Evolutionary conservation across 2,329 filamentous ascomycete species (phyloP).

Genomic region (Neurospora crassa): DNA sequence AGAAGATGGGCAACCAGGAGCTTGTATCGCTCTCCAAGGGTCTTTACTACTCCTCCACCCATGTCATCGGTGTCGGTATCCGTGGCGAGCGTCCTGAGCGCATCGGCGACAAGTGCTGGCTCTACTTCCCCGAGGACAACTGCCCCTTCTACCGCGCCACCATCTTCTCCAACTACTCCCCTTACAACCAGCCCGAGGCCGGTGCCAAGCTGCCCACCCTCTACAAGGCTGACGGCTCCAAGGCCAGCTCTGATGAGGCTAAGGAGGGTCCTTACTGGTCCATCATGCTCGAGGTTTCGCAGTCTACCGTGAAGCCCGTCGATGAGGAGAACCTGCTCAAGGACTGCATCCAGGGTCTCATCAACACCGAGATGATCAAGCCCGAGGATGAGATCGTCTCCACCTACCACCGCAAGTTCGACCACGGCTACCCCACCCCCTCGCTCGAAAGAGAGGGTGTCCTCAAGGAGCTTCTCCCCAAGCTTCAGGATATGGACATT

Average conservation of each 20-base stretch:
- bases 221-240: slow-evolving; percentile 77
- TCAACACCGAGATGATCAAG: slow-evolving; percentile 97
- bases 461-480: slow-evolving; percentile 84
- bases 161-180: slow-evolving; percentile 99
- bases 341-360: slow-evolving; percentile 89
- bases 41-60: slow-evolving; percentile 93
- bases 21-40: slow-evolving; percentile 76
- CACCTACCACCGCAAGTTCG: slow-evolving; percentile 95
- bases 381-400: slow-evolving; percentile 90
- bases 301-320: slow-evolving; percentile 92
- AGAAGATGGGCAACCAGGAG: slow-evolving; percentile 81
- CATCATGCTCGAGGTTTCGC: slow-evolving; percentile 97
- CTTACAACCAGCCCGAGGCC: slow-evolving; percentile 86
- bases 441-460: slow-evolving; percentile 91
- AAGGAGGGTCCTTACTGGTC: slow-evolving; percentile 97
- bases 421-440: slow-evolving; percentile 96
- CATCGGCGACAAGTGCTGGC: slow-evolving; percentile 99
- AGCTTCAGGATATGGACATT: slow-evolving; percentile 84
- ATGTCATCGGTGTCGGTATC: slow-evolving; percentile 93
- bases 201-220: slow-evolving; percentile 79
- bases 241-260: slow-evolving; percentile 60
- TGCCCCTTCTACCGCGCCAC: slow-evolving; percentile 99
- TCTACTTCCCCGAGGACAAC: slow-evolving; percentile 99
- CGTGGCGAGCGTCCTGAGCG: slow-evolving; percentile 85
- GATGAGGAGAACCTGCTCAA: slow-evolving; percentile 74